These are phyloP conservation scores for Zasmidium angulare DNA, from an alignment of 2,329 filamentous ascomycete genomes.

Conservation along the genomic window DNA sequence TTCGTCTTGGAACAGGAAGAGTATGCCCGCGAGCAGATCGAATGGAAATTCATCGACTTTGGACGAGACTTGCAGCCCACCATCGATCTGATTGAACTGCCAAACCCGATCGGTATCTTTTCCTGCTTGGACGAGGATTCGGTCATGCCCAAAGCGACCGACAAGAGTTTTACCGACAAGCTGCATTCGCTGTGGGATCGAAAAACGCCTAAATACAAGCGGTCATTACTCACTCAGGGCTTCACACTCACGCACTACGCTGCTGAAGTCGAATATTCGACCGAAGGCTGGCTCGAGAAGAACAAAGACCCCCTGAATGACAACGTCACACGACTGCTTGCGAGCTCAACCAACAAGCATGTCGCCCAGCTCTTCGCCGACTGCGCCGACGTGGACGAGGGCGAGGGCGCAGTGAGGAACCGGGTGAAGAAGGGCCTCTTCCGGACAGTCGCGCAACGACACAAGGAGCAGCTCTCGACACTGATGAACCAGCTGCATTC, in stretches of 20 bases:
- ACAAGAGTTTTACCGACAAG: conserved; percentile 96
- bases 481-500: conserved; percentile 92
- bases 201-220: conserved; percentile 89
- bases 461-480: conserved; percentile 97
- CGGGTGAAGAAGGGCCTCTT: conserved; percentile 97
- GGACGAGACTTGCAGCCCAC: conserved; percentile 95
- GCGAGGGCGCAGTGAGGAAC: conserved; percentile 64
- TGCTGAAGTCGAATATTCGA: conserved; percentile 95
- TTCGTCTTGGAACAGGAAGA: conserved; percentile 98
- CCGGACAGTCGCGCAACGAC: conserved; percentile 90
- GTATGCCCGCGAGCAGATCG: conserved; percentile 94
- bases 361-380: conserved; percentile 83
- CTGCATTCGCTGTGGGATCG: conserved; percentile 96
- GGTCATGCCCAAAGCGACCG: conserved; percentile 98
- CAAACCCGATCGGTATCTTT: conserved; percentile 98
- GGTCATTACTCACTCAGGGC: conserved; percentile 82
- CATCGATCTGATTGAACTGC: conserved; percentile 92
- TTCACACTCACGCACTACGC: conserved; percentile 98
- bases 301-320: conserved; percentile 99
- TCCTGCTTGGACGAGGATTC: conserved; percentile 97
- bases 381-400: conserved; percentile 80
- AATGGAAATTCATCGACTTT: conserved; percentile 99
- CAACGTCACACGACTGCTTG: conserved; percentile 87
- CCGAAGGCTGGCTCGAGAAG: conserved; percentile 93
- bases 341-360: conserved; percentile 77